Percentiles rank a stretch among this genome's conserved stretches.
Evolutionary conservation across 148 eudicot genomes (phyloP).

Genomic region (Fagopyrum esculentum): DNA sequence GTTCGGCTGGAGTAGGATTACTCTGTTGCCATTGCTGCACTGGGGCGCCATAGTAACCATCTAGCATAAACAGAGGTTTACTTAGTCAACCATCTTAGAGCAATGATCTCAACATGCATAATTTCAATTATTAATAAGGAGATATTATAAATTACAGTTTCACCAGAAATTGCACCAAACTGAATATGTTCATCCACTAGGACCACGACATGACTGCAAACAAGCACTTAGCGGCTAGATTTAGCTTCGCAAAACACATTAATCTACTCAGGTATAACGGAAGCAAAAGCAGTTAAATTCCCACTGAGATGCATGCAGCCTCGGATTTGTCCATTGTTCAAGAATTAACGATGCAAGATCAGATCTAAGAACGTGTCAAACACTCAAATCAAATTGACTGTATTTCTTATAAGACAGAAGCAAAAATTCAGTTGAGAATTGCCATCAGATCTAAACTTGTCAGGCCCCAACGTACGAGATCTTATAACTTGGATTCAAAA

Average conservation of each 20-base stretch:
- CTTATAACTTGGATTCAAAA: background rate
- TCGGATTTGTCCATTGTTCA: background rate
- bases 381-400: background rate
- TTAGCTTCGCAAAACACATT: background rate
- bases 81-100: background rate
- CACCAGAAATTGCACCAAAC: background rate
- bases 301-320: background rate
- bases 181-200: background rate
- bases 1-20: constrained; percentile 53
- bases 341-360: background rate
- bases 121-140: background rate
- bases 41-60: constrained; percentile 53
- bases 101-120: constrained; percentile 3
- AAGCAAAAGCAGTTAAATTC: background rate
- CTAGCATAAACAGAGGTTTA: constrained; percentile 25
- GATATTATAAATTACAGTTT: background rate
- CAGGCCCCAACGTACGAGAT: background rate
- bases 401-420: background rate
- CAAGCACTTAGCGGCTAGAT: background rate
- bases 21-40: constrained; percentile 77
- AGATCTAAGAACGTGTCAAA: constrained; percentile 4
- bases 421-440: background rate
- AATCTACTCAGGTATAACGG: background rate
- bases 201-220: background rate
- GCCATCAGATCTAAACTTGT: constrained; percentile 6